These are phyloP conservation scores for Penicillium parvum DNA, from an alignment of 495 filamentous ascomycete species.

Conservation along the genomic window DNA sequence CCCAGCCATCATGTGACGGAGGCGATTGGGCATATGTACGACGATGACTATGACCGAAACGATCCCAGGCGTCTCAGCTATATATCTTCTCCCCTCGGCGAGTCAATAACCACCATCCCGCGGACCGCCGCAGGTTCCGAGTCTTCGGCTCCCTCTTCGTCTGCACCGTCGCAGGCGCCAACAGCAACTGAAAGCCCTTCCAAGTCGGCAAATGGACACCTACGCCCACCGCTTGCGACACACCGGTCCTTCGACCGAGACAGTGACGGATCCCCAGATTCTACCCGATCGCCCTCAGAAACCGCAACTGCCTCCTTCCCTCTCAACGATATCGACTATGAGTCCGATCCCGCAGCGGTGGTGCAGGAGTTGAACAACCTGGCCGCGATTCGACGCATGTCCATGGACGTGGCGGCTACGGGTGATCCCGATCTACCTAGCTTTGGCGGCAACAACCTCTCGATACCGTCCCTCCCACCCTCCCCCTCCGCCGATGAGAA, in stretches of 20 bases:
- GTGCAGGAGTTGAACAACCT: constrained; percentile 94
- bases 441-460: constrained; percentile 57
- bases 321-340: constrained; percentile 87
- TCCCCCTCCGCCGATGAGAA: constrained; percentile 71
- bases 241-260: constrained; percentile 48
- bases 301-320: constrained; percentile 74
- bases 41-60: constrained; percentile 67
- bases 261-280: constrained; percentile 51
- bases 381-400: constrained; percentile 93
- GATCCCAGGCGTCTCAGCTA: constrained; percentile 62
- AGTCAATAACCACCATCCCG: constrained; percentile 43
- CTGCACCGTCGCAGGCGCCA: constrained; percentile 23
- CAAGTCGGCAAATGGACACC: constrained; percentile 38
- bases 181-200: constrained; percentile 24
- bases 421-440: constrained; percentile 89
- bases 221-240: constrained; percentile 33
- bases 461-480: constrained; percentile 69
- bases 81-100: constrained; percentile 50
- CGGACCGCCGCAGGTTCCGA: constrained; percentile 42
- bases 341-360: constrained; percentile 84
- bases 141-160: constrained; percentile 40
- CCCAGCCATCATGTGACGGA: constrained; percentile 96
- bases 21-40: constrained; percentile 94
- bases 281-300: constrained; percentile 58
- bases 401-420: constrained; percentile 93